Evolutionary conservation across 768 basidiomycete species (phyloP).

Genomic region (Glaciozyma martinii): DNA sequence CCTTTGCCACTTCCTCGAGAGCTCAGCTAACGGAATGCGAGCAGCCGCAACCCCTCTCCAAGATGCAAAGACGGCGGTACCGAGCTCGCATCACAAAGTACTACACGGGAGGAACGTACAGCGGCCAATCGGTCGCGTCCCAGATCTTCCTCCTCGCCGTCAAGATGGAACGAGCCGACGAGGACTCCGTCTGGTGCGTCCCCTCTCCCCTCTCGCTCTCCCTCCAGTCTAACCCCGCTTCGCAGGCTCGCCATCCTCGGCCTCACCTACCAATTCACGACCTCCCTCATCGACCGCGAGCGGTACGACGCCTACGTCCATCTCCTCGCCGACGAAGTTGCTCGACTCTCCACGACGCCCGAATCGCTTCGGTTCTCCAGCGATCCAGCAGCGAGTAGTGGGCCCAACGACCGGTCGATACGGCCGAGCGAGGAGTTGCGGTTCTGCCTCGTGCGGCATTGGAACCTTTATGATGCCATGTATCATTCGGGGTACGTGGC

Average conservation of each 20-base stretch:
- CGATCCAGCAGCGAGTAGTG: slow-evolving; percentile 31
- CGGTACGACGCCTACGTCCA: slow-evolving; percentile 72
- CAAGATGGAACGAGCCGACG: slow-evolving; percentile 81
- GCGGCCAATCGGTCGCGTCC: slow-evolving; percentile 81
- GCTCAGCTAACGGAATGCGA: background rate
- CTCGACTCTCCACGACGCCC: slow-evolving; percentile 50
- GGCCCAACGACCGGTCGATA: slow-evolving; percentile 73
- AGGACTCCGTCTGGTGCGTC: slow-evolving; percentile 79
- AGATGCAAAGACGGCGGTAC: slow-evolving; percentile 60
- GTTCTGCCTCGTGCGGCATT: slow-evolving; percentile 91
- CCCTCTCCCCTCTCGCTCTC: background rate
- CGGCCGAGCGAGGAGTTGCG: slow-evolving; percentile 79
- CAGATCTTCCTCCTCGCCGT: slow-evolving; percentile 84
- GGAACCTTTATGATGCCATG: slow-evolving; percentile 98
- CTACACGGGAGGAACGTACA: slow-evolving; percentile 73
- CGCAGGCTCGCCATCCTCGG: slow-evolving; percentile 83
- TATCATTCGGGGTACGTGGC: slow-evolving; percentile 94
- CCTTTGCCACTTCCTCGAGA: background rate
- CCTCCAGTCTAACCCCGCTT: background rate
- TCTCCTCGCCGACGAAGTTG: slow-evolving; percentile 83
- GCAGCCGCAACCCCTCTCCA: slow-evolving; percentile 54
- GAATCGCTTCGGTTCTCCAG: slow-evolving; percentile 30
- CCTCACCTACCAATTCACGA: slow-evolving; percentile 82
- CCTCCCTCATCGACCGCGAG: slow-evolving; percentile 75
- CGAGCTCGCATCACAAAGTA: slow-evolving; percentile 63